Percentiles rank a stretch among this genome's conserved stretches.
Evolutionary conservation across 768 basidiomycete species (phyloP).

Genomic region (Suillus weaverae): DNA sequence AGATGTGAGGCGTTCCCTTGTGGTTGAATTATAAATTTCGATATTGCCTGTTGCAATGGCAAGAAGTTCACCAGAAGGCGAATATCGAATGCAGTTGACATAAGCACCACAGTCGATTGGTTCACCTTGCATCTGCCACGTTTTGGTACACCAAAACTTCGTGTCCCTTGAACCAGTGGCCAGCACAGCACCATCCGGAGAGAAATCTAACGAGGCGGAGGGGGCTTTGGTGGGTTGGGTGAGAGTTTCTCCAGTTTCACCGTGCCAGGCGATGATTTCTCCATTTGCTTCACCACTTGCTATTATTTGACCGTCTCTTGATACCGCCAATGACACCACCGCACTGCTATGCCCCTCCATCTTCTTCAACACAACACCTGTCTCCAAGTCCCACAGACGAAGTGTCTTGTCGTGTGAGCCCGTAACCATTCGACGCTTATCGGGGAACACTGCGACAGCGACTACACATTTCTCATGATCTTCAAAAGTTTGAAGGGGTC

Average conservation of each 20-base stretch:
- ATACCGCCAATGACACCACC: neutral
- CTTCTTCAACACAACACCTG: neutral
- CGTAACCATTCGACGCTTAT: neutral
- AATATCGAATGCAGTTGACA: neutral
- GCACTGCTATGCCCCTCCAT: neutral
- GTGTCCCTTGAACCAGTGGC: conserved; percentile 22
- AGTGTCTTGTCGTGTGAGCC: neutral
- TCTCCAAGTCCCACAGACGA: neutral
- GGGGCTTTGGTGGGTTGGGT: neutral
- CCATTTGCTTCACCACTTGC: neutral
- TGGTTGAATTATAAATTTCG: too few species aligned
- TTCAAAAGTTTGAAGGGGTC: neutral
- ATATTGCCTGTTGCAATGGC: too few species aligned
- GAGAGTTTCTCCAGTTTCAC: neutral
- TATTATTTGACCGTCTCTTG: neutral
- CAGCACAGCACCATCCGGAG: too few species aligned
- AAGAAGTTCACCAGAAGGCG: neutral
- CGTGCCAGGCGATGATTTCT: neutral
- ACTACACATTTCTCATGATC: neutral
- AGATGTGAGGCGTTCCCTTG: too few species aligned
- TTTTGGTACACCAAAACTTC: neutral
- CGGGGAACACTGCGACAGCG: neutral
- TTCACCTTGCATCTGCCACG: neutral
- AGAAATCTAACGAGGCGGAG: neutral
- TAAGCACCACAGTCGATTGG: neutral